phyloP scores from a whole-genome alignment of 805 yeast genomes.

The Yamadazyma kitorensis region DNA sequence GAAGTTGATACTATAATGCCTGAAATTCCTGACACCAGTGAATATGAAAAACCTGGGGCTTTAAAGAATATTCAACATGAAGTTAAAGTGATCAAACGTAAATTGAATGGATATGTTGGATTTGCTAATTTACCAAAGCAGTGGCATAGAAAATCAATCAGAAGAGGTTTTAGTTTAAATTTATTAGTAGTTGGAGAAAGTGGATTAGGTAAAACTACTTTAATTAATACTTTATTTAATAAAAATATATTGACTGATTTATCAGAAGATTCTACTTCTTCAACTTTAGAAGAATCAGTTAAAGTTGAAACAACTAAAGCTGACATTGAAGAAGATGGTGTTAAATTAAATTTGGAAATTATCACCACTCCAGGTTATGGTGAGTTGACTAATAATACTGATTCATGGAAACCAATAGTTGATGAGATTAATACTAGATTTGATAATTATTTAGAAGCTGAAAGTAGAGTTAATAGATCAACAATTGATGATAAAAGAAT shows the following conservation, averaged over 20 bases:
- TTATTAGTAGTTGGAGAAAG: slow-evolving; percentile 87
- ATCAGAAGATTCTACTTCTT: slow-evolving; percentile 9
- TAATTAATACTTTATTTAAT: slow-evolving; percentile 83
- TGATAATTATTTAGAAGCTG: slow-evolving; percentile 85
- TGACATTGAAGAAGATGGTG: slow-evolving; percentile 85
- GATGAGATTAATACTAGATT: slow-evolving; percentile 85
- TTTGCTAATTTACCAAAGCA: slow-evolving; percentile 97
- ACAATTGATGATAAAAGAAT: slow-evolving; percentile 75
- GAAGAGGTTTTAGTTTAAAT: slow-evolving; percentile 86
- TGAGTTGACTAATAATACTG: slow-evolving; percentile 66
- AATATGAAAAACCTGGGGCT: slow-evolving; percentile 11
- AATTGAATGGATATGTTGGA: slow-evolving; percentile 90
- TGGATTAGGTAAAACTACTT: slow-evolving; percentile 91
- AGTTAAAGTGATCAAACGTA: slow-evolving; percentile 70
- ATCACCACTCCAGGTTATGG: slow-evolving; percentile 95
- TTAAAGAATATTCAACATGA: slow-evolving; percentile 24
- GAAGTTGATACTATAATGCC: slow-evolving; percentile 17
- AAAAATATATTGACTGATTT: slow-evolving; percentile 28
- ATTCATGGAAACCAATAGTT: slow-evolving; percentile 86
- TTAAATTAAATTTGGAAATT: slow-evolving; percentile 76
- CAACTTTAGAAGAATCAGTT: slow-evolving; percentile 25
- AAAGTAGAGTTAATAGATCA: slow-evolving; percentile 76
- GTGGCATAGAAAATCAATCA: slow-evolving; percentile 93
- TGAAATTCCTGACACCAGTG: slow-evolving; percentile 15
- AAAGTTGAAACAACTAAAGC: slow-evolving; percentile 24